Evolutionary conservation across 139 green algal genomes (phyloP), one percentile per base, ranked within the genome.

Genomic region (Coelastrella sp.): DNA sequence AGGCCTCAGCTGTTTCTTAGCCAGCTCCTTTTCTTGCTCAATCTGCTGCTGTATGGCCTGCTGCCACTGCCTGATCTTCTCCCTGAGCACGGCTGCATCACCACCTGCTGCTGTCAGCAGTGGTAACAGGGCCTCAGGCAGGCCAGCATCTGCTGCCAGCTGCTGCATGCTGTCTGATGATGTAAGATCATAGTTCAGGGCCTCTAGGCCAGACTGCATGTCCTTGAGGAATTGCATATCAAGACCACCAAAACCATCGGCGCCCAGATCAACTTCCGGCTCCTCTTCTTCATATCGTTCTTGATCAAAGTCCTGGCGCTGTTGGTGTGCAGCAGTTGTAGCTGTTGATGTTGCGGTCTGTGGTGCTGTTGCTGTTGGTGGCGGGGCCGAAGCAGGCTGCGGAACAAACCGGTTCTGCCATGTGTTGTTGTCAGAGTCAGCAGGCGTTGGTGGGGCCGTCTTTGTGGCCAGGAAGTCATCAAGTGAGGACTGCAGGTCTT

Each of bases 31-130:
- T 68, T 94, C 85, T 80, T 87, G 47, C 89, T 94, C 74, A 66
- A 92, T 80, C 68, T 88, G 92, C 58, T 85, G 19, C 59, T 73
- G 16, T 58, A 74, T 85, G 0, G 80, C 80, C 80, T 85, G 80
- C 80, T 94, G 92, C 92, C 92, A 94, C 82, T 94, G 86, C 65
- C 85, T 80, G 47, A 94, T 75, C 80, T 90, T 86, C 66, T 94
- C 85, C 22, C 5, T 59, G 60, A 90, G 19, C 16, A 81, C 73
- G 4, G 22, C 56, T 54, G 85, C 19, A 13, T 54, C 20, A 19
- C 5, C 81, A 92, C 86, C 13, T 47, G 10, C 8, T 20, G n/a
- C 14, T 22, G 58, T 17, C n/a, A 85, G 58, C 47, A 83, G 78
- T 57, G 88, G 80, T 61, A 86, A 71, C 59, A 92, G 76, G 13